Evolutionary conservation across 176 grass and related monocot species (phyloP), one percentile per base, ranked within the genome.

Genomic region (Chrysopogon serrulatus): DNA sequence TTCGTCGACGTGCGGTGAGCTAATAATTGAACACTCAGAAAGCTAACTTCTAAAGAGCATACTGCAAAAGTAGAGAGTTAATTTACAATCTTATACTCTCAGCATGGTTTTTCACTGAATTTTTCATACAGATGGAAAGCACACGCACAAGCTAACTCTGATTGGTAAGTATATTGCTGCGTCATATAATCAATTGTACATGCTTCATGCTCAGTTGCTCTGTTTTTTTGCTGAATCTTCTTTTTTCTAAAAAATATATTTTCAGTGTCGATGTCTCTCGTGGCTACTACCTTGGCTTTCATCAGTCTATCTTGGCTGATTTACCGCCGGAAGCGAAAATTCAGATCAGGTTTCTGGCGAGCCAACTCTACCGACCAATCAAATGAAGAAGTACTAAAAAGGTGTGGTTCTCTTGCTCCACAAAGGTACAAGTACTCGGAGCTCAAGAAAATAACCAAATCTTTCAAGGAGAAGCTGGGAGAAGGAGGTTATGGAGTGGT

Each of bases 401-500:
- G 67, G 45, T 88, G 87, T 18, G 88, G 68, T 67, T 85, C 93
- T 30, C 77, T 96, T 57, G 60, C 88, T 48, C 88, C 86, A 5
- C 88, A 76, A 79, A 86, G 88, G 56, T 88, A 84, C 23, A 92
- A 42, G 9, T 92, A 92, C 57, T 68, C 49, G 14, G 88, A 92
- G 5, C 28, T 90, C 10, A 87, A 84, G 56, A 90, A 86, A 77
- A 90, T 95, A 76, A 90, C 90, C 9, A 86, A 80, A 40, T 90
- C 86, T 8, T 90, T 92, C 63, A 51, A 74, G 33, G 75, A 86
- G 23, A 83, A 86, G 33, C 77, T 95, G 2, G 93, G 93, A 34
- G 39, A 91, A 82, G 93, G 88, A 76, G 93, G 88, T 8, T 89
- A 80, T 37, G 93, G 90, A 21, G 85, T 59, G 27, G 90, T 92